Conservation (phyloP, 2,329 filamentous ascomycete genomes). For the Talaromyces sp. region DNA sequence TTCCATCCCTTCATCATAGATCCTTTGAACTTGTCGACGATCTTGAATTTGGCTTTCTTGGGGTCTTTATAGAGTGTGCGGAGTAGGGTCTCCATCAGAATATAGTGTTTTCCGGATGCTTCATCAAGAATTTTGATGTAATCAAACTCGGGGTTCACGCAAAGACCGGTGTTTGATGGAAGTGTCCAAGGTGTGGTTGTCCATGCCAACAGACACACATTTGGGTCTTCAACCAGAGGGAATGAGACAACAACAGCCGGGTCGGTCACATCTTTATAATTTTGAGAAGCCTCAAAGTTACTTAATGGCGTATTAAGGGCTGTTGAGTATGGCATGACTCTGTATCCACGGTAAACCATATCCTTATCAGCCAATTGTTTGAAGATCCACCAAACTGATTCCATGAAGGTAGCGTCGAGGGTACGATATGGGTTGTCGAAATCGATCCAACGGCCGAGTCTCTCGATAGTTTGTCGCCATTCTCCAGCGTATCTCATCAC, state of each 20-base stretch:
- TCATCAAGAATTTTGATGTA: slow-evolving; percentile 85
- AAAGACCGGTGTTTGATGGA: slow-evolving; percentile 74
- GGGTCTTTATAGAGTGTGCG: slow-evolving; percentile 86
- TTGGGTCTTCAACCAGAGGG: slow-evolving; percentile 72
- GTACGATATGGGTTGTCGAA: slow-evolving; percentile 96
- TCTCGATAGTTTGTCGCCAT: slow-evolving; percentile 83
- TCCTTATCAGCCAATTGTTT: slow-evolving; percentile 89
- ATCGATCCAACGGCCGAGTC: slow-evolving; percentile 92
- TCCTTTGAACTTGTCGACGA: slow-evolving; percentile 74
- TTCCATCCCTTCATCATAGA: slow-evolving; percentile 83
- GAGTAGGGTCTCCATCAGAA: slow-evolving; percentile 77
- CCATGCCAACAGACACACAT: slow-evolving; percentile 76
- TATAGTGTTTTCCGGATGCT: slow-evolving; percentile 75
- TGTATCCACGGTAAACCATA: slow-evolving; percentile 82
- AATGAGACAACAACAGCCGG: slow-evolving; percentile 87
- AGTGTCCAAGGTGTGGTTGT: slow-evolving; percentile 88
- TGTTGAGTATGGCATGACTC: slow-evolving; percentile 94
- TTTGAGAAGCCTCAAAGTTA: slow-evolving; percentile 91
- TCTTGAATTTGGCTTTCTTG: slow-evolving; percentile 90
- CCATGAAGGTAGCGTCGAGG: slow-evolving; percentile 95
- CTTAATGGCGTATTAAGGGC: slow-evolving; percentile 83
- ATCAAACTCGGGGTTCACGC: slow-evolving; percentile 76
- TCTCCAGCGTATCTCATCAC: slow-evolving; percentile 87
- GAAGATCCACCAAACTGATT: slow-evolving; percentile 95
- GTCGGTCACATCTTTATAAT: slow-evolving; percentile 90